Base-by-base conservation (phyloP, 2,329 filamentous ascomycete species). In the Trichoderma afroharzianum region DNA sequence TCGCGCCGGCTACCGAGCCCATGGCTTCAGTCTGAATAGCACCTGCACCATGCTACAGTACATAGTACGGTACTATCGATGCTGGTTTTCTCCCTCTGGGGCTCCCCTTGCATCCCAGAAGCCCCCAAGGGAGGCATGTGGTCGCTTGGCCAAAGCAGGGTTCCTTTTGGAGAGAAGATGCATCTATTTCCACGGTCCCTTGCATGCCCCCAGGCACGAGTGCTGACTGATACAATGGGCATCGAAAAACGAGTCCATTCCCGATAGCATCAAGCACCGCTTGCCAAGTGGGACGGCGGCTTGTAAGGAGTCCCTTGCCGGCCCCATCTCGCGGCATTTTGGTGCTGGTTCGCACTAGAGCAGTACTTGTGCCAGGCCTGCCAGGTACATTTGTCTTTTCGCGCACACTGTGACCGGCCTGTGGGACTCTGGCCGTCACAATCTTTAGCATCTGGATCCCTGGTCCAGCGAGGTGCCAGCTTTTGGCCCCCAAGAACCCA, bases 1-100 rank as follows among this genome's bases (percentile, higher is more conserved):
- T 21, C 53, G 64, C 53, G 64, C 64, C 64, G 64, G 53, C 32
- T 68, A 68, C 64, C 64, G 64, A 68, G 26, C 64, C 26, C 64
- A 30, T 30, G 36, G 53, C 21, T 9, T 30, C 24, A 15, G 11
- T 64, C 62, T 32, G 33, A 14, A 36, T 39, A 36, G 32, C n/a
- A 14, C 11, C 8, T 26, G 32, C 12, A 33, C 57, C 12, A 24
- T 66, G 30, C n/a, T 28, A n/a, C n/a, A n/a, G n/a, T n/a, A n/a
- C n/a, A n/a, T n/a, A 33, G 28, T 6, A 53, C 43, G 26, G 21
- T n/a, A 50, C 61, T 11, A 26, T 43, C 15, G 39, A 43, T 39
- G 30, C 32, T n/a, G 28, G 14, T 28, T 39, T 47, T 55, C 21
- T 33, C 47, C 24, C 43, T 53, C 28, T 47, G 5, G 24, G 47